Conservation (phyloP, 306 rosid genomes). For the Rosa chinensis region DNA sequence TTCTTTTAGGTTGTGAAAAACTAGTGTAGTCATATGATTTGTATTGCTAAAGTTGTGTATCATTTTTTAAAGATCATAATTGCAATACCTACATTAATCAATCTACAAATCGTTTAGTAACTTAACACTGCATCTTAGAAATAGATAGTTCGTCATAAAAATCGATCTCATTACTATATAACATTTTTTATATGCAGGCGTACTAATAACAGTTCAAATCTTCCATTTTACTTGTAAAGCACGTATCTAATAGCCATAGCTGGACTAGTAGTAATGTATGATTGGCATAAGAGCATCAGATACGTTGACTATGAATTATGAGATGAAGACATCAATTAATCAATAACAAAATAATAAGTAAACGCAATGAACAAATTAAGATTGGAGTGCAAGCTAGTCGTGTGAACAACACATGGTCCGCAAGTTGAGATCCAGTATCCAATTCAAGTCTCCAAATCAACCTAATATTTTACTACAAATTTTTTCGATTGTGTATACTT, state of each 20-base stretch:
- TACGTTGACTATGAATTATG: slow-evolving; percentile 11
- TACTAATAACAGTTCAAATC: background rate
- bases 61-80: no score
- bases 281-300: background rate
- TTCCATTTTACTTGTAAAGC: background rate
- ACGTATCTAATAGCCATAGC: background rate
- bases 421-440: slow-evolving; percentile 28
- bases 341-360: background rate
- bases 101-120: no score
- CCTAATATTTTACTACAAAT: background rate
- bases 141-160: no score
- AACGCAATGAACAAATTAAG: background rate
- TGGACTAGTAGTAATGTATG: background rate
- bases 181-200: no score
- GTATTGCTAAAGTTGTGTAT: no score
- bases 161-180: no score
- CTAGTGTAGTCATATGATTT: no score
- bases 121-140: no score
- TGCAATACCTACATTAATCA: no score
- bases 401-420: slow-evolving; percentile 13
- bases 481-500: background rate
- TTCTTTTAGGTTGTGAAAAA: no score
- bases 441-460: slow-evolving; percentile 5
- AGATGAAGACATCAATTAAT: background rate
- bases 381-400: background rate